Evolutionary conservation across 192 early-diverging fungal species (phyloP), one percentile per base, ranked within the genome.

Genomic region (Dissophora ornata): DNA sequence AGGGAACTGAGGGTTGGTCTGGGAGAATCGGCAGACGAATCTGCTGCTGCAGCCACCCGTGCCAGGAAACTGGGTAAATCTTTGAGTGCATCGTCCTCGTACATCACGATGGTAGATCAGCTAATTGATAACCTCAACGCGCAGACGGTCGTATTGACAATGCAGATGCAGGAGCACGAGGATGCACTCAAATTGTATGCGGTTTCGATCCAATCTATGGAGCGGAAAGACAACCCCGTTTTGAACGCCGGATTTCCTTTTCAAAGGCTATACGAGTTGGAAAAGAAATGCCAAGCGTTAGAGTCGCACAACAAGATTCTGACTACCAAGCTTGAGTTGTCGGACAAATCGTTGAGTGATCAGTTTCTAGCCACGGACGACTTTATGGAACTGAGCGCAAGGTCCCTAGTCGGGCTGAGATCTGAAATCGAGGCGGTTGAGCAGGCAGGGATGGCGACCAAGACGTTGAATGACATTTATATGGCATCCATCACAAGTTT

Each of bases 241-340:
- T 33, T 54, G 40, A 33, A 36, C 13, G 12, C 71, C 1, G 58
- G 71, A 18, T 75, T 67, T 40, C 63, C 71, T 4, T 74, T 49
- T 24, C 38, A 59, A n/a, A 33, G 70, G 38, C 32, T 74, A 22
- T 74, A 74, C 42, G 70, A 74, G 38, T 28, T 74, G 18, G 70
- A 74, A 56, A 74, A 74, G 54, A 74, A 74, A 30, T 74, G 62
- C 26, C 70, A 74, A 28, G 57, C 53, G 19, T 34, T 74, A 13
- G 47, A 74, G 29, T 74, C 70, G 10, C 70, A 74, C 49, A 74
- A 74, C 70, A 64, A 58, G 12, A 74, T 74, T 28, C 56, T 74
- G 2, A 74, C 70, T 6, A 65, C 59, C 9, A 74, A 74, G 30
- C 32, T 74, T 1, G 56, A 57, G 32, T 22, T 74, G 10, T 65